Percentiles rank a stretch among this genome's conserved stretches.
Evolutionary conservation across 352 stramenopile genomes (phyloP).

Genomic region (Hyaloperonospora arabidopsidis): DNA sequence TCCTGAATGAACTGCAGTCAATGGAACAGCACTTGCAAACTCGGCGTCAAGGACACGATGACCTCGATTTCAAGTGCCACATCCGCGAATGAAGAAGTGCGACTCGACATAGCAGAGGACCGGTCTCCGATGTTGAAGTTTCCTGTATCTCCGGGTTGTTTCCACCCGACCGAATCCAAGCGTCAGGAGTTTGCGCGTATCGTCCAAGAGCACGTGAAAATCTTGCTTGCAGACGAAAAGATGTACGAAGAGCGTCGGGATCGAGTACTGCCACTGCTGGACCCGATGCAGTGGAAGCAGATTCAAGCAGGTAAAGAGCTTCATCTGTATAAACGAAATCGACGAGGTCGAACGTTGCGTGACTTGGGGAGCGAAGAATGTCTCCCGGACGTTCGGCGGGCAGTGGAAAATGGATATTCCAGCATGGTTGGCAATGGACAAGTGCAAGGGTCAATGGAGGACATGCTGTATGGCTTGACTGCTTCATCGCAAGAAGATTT

Average conservation of each 20-base stretch:
- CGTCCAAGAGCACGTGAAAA: constrained; percentile 29
- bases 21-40: constrained; percentile 25
- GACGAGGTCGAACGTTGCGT: constrained; percentile 16
- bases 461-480: constrained; percentile 41
- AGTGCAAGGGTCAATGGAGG: constrained; percentile 31
- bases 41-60: constrained; percentile 7
- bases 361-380: constrained; percentile 26
- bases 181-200: constrained; percentile 29
- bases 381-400: constrained; percentile 17
- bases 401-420: constrained; percentile 28
- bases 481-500: constrained; percentile 30
- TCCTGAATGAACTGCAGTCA: too few relatives aligned
- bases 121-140: constrained; percentile 20
- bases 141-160: constrained; percentile 24
- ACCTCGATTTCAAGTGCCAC: constrained; percentile 1
- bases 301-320: constrained; percentile 25
- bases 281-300: constrained; percentile 44
- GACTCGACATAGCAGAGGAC: constrained; percentile 14
- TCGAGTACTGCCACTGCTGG: constrained; percentile 22
- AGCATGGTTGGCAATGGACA: constrained; percentile 31
- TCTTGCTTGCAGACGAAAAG: constrained; percentile 30
- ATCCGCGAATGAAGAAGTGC: constrained; percentile 15
- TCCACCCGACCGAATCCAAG: constrained; percentile 25
- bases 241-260: constrained; percentile 22
- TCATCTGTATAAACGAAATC: constrained; percentile 35